Conservation (phyloP, 2,329 filamentous ascomycete genomes). For the Verticillium zaregamsianum region DNA sequence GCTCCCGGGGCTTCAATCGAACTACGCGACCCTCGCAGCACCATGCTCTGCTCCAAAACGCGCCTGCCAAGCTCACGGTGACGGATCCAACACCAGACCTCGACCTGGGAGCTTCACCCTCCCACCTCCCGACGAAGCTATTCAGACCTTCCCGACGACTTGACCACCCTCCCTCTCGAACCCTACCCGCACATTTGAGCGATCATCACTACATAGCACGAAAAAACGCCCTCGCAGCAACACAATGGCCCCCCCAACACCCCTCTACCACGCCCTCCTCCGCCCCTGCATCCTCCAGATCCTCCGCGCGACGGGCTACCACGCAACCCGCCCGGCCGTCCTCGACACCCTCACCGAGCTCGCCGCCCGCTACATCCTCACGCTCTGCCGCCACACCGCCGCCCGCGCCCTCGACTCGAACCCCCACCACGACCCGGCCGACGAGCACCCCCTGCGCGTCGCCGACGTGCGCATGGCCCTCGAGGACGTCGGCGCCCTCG, state of each 20-base stretch:
- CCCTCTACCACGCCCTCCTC: conserved; percentile 69
- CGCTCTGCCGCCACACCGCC: conserved; percentile 70
- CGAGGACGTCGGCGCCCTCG: conserved; percentile 72
- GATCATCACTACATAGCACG: no score
- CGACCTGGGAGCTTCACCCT: neutral
- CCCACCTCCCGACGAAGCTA: neutral
- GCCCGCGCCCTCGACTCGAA: conserved; percentile 60
- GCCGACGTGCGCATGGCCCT: conserved; percentile 83
- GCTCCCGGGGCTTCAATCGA: neutral
- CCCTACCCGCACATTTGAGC: neutral
- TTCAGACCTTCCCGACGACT: neutral
- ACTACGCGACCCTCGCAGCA: conserved; percentile 3
- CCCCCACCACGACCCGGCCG: neutral
- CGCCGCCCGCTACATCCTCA: conserved; percentile 72
- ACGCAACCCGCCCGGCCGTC: conserved; percentile 74
- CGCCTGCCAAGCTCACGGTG: conserved; percentile 9
- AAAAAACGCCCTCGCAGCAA: neutral
- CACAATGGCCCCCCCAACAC: conserved; percentile 40
- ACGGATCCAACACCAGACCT: conserved; percentile 5
- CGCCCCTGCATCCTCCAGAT: conserved; percentile 87
- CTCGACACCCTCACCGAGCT: conserved; percentile 87
- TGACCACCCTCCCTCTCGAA: neutral
- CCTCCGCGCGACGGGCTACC: conserved; percentile 86
- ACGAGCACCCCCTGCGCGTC: conserved; percentile 35
- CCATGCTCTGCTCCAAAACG: conserved; percentile 7